A percentile compares a stretch with the other conserved stretches of the same genome.
phyloP scores from a whole-genome alignment of 1,139 yeast species.

The Arxiozyma slooffiae region DNA sequence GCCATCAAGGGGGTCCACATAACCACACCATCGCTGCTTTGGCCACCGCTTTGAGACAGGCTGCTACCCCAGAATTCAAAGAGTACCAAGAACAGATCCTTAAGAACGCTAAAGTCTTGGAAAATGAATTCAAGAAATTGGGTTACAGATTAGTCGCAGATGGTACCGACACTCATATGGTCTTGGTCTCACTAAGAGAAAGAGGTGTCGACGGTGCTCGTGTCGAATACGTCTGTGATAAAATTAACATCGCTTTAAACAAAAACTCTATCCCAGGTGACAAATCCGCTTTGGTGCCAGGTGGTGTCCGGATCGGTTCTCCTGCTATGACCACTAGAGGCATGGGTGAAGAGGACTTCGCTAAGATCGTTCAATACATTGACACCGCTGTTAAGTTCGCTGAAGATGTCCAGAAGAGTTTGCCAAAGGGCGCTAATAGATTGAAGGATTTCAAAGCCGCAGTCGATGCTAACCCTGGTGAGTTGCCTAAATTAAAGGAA shows the following conservation, averaged over 20 bases:
- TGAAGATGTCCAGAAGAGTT: constrained; percentile 56
- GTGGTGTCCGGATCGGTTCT: constrained; percentile 96
- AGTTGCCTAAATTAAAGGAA: constrained; percentile 54
- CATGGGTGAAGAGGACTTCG: constrained; percentile 77
- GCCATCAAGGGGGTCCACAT: constrained; percentile 99
- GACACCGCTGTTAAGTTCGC: constrained; percentile 78
- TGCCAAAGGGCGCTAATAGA: constrained; percentile 83
- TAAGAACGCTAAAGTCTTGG: constrained; percentile 81
- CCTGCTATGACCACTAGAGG: constrained; percentile 99
- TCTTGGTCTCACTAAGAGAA: constrained; percentile 78
- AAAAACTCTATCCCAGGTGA: constrained; percentile 98
- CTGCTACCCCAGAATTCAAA: constrained; percentile 82
- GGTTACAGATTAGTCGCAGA: constrained; percentile 81
- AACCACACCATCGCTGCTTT: constrained; percentile 96
- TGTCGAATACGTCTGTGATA: constrained; percentile 89
- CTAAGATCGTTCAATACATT: constrained; percentile 70
- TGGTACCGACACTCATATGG: constrained; percentile 97
- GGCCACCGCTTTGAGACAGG: constrained; percentile 94
- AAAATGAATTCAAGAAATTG: constrained; percentile 53
- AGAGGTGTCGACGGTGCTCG: constrained; percentile 96
- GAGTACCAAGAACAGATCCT: constrained; percentile 83
- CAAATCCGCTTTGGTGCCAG: constrained; percentile 94
- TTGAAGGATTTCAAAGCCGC: constrained; percentile 86
- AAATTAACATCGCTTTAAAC: constrained; percentile 90
- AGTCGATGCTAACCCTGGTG: constrained; percentile 60